Percentiles rank a stretch among this genome's conserved stretches.
phyloP scores from a whole-genome alignment of 2,329 filamentous ascomycete genomes.

The Paracoccidioides lutzii region DNA sequence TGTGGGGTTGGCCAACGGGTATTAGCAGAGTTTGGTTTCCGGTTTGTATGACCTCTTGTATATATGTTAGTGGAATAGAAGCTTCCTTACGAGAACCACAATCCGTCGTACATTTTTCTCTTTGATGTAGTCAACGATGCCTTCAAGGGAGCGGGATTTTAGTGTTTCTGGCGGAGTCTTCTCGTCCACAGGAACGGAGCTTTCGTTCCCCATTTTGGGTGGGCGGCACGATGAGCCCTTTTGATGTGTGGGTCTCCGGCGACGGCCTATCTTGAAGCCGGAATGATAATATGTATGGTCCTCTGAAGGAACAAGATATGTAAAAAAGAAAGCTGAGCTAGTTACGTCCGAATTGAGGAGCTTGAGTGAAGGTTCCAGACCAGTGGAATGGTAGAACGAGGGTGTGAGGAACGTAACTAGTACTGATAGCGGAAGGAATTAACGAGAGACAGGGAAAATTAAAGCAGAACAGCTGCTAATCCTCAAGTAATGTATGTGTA shows the following conservation, averaged over 20 bases:
- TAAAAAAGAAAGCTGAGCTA: background rate
- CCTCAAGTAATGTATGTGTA: too few relatives aligned
- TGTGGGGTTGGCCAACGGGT: slow-evolving; percentile 14
- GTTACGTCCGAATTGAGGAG: background rate
- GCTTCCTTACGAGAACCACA: slow-evolving; percentile 56
- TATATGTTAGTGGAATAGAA: background rate
- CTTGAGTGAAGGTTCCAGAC: background rate
- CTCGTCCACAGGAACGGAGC: slow-evolving; percentile 54
- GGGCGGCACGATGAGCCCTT: slow-evolving; percentile 10
- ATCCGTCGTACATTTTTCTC: slow-evolving; percentile 55
- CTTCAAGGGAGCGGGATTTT: slow-evolving; percentile 53
- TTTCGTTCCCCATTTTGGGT: slow-evolving; percentile 69
- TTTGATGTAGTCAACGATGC: slow-evolving; percentile 68
- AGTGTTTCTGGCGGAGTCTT: slow-evolving; percentile 53
- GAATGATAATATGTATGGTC: background rate
- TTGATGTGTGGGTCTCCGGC: slow-evolving; percentile 15
- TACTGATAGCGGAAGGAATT: background rate
- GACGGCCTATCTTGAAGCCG: slow-evolving; percentile 14
- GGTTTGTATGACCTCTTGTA: background rate
- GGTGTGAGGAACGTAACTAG: background rate
- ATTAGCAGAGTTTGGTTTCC: background rate
- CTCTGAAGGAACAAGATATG: background rate
- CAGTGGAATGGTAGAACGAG: background rate
- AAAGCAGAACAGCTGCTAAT: background rate
- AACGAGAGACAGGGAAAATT: background rate